Percentiles rank a stretch among this genome's conserved stretches.
phyloP scores from a whole-genome alignment of 176 grass and related monocot species.

The Eleusine coracana region DNA sequence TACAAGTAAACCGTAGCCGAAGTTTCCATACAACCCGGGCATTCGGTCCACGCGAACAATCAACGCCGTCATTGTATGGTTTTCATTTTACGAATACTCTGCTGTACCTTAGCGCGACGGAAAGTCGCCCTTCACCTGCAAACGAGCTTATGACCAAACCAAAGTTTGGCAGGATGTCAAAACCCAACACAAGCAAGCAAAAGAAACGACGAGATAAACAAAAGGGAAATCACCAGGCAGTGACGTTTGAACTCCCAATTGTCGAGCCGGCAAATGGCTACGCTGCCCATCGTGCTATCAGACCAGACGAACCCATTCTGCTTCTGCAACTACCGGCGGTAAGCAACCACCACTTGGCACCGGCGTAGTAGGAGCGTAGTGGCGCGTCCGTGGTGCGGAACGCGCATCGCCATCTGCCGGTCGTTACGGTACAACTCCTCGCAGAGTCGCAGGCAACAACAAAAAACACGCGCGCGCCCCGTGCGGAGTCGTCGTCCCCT shows the following conservation, averaged over 20 bases:
- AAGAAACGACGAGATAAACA: background rate
- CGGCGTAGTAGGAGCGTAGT: background rate
- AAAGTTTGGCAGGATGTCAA: background rate
- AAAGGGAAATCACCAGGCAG: background rate
- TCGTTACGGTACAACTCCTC: conserved; percentile 32
- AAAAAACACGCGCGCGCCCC: background rate
- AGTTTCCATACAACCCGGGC: background rate
- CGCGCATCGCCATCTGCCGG: conserved; percentile 31
- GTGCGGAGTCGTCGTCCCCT: conserved; percentile 10
- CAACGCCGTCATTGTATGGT: background rate
- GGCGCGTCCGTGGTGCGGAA: background rate
- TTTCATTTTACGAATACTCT: background rate
- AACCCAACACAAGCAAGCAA: background rate
- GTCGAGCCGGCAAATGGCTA: conserved; percentile 2
- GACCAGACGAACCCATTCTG: background rate
- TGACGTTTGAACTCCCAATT: conserved; percentile 21
- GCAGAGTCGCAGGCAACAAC: background rate
- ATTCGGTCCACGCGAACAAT: background rate
- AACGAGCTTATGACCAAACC: background rate
- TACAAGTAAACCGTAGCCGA: background rate
- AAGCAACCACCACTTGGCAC: background rate
- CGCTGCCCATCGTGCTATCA: background rate
- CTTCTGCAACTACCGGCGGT: background rate
- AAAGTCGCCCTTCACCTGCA: background rate
- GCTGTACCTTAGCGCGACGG: background rate